Evolutionary conservation across 1,139 yeast species (phyloP), one percentile per base, ranked within the genome.

Genomic region (Kodamaea sp.): DNA sequence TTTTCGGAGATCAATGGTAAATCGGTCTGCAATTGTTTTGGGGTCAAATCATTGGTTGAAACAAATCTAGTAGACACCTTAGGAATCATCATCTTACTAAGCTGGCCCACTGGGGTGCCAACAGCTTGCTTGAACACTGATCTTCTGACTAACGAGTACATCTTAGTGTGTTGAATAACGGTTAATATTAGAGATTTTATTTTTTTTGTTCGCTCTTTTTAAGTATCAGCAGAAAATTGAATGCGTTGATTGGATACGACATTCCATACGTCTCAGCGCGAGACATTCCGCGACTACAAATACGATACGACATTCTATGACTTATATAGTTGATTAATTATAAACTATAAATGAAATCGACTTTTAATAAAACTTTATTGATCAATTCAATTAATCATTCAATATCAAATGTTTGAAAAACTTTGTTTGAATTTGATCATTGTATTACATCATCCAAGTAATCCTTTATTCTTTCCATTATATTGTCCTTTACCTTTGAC

Each of bases 361-460:
- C 27, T n/a, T n/a, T 25, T n/a, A n/a, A 25, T n/a, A 25, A 26
- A 7, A 33, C 26, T 31, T 4, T 23, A 24, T 15, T 33, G 3
- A 7, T n/a, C 36, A 33, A 26, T n/a, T n/a, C n/a, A 25, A 8
- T n/a, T 25, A 8, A 8, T n/a, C n/a, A 8, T n/a, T 25, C 27
- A 8, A 8, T n/a, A 25, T 25, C 8, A 25, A 8, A 25, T 25
- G n/a, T 8, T 8, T 25, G 27, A 25, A 25, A 25, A 25, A 8
- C 27, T 8, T 25, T 8, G 9, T 8, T 28, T 29, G 2, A 29
- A 29, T 11, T 22, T 24, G 9, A 12, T 42, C 45, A 68, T 42
- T 67, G 63, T 20, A 69, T 68, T 30, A 73, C 70, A 24, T 63
- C 71, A 37, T 85, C 87, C 41, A 88, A 67, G 51, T 84, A 83